A percentile compares a stretch with the other conserved stretches of the same genome.
Conservation (phyloP, 352 stramenopile genomes). For the Blastocystis sp. region DNA sequence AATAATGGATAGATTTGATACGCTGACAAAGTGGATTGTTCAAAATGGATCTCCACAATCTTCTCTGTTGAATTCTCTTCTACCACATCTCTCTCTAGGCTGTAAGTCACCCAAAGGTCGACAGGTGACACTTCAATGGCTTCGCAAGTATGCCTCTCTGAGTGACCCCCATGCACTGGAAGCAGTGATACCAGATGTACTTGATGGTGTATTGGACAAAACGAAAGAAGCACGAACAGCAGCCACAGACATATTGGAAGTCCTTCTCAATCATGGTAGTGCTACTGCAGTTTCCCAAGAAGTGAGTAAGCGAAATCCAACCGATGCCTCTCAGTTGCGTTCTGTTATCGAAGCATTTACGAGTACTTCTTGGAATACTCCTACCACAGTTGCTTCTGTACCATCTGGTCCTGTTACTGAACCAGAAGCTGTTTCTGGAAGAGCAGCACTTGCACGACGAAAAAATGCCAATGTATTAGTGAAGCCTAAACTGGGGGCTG, state of each 20-base stretch:
- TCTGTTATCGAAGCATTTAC: conserved; percentile 34
- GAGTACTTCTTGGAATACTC: neutral
- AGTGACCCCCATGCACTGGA: neutral
- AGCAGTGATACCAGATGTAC: neutral
- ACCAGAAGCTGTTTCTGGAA: neutral
- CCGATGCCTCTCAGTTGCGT: neutral
- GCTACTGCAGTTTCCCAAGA: neutral
- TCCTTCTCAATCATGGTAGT: neutral
- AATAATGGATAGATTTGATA: neutral
- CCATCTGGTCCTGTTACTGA: neutral
- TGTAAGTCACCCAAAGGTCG: neutral
- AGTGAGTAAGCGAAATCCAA: neutral
- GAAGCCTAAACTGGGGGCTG: conserved; percentile 23
- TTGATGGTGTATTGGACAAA: conserved; percentile 43
- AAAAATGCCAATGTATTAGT: neutral
- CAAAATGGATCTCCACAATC: neutral
- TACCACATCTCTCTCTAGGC: neutral
- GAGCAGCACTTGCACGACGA: neutral
- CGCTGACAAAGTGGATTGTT: neutral
- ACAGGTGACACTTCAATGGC: neutral
- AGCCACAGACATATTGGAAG: neutral
- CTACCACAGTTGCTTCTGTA: neutral
- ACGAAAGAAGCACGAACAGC: neutral
- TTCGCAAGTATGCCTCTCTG: neutral
- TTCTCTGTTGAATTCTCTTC: neutral